Conservation (phyloP, 106 monocot genomes). For the Xerophyta viscosa region DNA sequence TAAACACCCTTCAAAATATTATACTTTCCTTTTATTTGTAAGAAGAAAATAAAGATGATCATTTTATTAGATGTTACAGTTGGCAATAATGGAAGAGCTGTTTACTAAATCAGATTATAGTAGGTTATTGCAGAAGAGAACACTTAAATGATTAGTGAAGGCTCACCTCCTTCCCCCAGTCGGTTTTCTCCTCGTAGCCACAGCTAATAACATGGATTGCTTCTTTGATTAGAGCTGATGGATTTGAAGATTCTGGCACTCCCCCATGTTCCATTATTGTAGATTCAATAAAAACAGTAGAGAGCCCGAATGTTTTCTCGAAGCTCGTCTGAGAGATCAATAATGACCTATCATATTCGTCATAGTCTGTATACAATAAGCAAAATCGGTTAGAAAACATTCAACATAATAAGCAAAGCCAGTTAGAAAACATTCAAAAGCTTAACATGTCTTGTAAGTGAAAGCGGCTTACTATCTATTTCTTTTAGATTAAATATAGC, state of each 20-base stretch:
- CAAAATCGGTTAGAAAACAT: neutral
- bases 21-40: too few relatives aligned
- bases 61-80: too few relatives aligned
- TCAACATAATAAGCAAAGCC: too few relatives aligned
- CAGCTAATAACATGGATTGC: conserved; percentile 96
- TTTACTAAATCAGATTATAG: too few relatives aligned
- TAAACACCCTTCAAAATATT: too few relatives aligned
- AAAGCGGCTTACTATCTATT: conserved; percentile 70
- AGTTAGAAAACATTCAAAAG: too few relatives aligned
- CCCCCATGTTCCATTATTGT: conserved; percentile 89
- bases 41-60: too few relatives aligned
- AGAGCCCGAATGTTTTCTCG: conserved; percentile 86
- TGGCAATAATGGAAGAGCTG: too few relatives aligned
- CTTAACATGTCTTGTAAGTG: too few relatives aligned
- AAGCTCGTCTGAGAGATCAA: conserved; percentile 89
- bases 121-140: too few relatives aligned
- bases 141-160: too few relatives aligned
- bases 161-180: conserved; percentile 89
- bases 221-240: conserved; percentile 80
- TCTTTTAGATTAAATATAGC: conserved; percentile 88
- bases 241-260: conserved; percentile 48
- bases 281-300: conserved; percentile 83
- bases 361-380: conserved; percentile 45
- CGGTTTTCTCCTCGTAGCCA: conserved; percentile 93
- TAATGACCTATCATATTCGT: conserved; percentile 81